Conservation (phyloP, 257 asterid species). For the Solanum piurae region DNA sequence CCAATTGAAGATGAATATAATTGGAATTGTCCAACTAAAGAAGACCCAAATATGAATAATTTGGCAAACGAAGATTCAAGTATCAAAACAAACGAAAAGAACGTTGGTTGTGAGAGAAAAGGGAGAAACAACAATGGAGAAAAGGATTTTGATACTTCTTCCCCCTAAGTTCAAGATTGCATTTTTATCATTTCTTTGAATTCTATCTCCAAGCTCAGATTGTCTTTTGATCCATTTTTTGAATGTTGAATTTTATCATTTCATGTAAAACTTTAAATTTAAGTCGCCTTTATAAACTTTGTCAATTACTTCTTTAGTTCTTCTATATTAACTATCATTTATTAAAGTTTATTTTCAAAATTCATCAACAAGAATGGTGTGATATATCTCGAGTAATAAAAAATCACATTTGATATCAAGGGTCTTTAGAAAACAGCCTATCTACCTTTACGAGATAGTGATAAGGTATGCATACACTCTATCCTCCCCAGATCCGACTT, state of each 20-base stretch:
- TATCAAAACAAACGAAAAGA: neutral
- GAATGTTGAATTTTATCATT: neutral
- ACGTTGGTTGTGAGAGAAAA: neutral
- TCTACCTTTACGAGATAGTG: neutral
- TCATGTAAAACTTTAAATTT: neutral
- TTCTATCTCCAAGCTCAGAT: neutral
- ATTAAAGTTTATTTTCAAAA: neutral
- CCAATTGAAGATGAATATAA: neutral
- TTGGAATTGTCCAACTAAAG: neutral
- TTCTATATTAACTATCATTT: neutral
- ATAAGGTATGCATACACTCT: neutral
- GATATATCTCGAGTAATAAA: neutral
- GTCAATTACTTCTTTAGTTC: neutral
- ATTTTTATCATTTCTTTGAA: too few species aligned
- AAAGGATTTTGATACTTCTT: neutral
- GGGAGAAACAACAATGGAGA: neutral
- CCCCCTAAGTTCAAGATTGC: neutral
- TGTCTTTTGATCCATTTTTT: neutral
- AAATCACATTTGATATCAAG: neutral
- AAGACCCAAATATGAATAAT: neutral
- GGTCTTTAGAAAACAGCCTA: neutral
- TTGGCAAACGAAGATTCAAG: neutral
- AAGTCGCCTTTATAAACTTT: neutral
- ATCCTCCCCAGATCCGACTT: neutral
- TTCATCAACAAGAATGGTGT: neutral